Base-by-base conservation (phyloP, 768 basidiomycete species). In the Mrakia hoshinonis region DNA sequence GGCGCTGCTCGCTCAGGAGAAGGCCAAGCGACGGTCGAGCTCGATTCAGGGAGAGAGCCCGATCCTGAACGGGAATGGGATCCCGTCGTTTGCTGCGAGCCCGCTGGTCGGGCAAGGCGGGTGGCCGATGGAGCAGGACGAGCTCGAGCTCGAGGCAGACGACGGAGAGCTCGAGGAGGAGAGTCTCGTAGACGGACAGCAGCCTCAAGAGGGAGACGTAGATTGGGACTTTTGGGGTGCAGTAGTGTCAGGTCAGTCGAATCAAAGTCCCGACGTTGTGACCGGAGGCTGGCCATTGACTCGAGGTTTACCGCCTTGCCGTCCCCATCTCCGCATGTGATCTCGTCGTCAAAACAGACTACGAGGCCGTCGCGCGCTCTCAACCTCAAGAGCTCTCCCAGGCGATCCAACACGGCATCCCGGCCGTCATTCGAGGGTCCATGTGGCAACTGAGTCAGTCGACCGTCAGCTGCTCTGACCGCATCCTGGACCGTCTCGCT, bases 401-500 rank as follows among this genome's bases (percentile, higher is more conserved):
- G 75, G 95, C 93, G 4, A 99, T 99, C 67, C 92, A 96, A 74
- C 84, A 83, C 73, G 96, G 96, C 4, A 92, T 99, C 49, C 96
- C 96, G 18, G 82, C 85, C 52, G 87, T 91, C 1, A 81, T 94
- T 60, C 86, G 92, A 64, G 92, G 92, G 61, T 95, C 97, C 87
- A 87, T 95, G 83, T 98, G 91, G 91, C 93, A 96, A 78, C 83
- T 95, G 78, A 96, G 95, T 92, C 90, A 81, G 75, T 77, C 67
- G 74, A 49, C 67, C 65, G 60, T 70, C 4, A 31, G 46, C 72
- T 22, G 39, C 39, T 24, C 18, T 36, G 26, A 29, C 15, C 55
- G 34, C 24, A 6, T 1, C 20, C 72, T 26, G 36, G 36, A 46
- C 36, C 58, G 34, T 12, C n/a, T 51, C 31, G 26, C 20, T 20